Base-by-base conservation (phyloP, 1,284 basidiomycete genomes). In the Ustilago trichophora region DNA sequence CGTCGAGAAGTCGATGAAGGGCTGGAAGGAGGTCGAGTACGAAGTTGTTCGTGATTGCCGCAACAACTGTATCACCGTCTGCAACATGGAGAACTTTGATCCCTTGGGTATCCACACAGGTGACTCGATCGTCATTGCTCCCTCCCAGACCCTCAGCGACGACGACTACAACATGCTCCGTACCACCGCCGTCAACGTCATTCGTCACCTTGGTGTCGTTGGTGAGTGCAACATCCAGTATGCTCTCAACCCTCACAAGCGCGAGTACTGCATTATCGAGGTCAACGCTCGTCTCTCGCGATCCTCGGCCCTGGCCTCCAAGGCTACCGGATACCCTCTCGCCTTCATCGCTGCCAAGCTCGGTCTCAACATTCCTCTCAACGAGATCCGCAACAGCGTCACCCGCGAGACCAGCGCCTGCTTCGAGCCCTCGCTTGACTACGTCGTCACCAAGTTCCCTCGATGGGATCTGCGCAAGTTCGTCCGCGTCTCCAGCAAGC, bases 41-140 rank as follows among this genome's bases (percentile, higher is more conserved):
- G 95, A 98, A 83, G 95, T 98, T 46, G 95, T 98, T n/a, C 87
- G 95, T 58, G 95, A 98, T 83, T 96, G 93, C 84, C 87, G 91
- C 72, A 91, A 98, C 83, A 96, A 96, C 83, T 97, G 94, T 81
- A 98, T 98, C 84, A 97, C 93, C 1, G 94, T 98, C 67, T 98
- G 96, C 84, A 98, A 98, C 85, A 98, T 98, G 95, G 94, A 98
- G 92, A 98, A 98, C 85, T 98, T 98, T 76, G 95, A 98, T 82
- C 95, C 96, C 32, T 87, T 98, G 32, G 96, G 95, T 69, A 97
- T 97, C 76, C 96, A 98, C 82, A 98, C 95, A 0, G 95, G 96
- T 67, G 95, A 98, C 83, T 98, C 95, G n/a, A 97, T 98, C 75
- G 95, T 98, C 75, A 87, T 98, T 33, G 95, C 95, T 11, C 95